Conservation (phyloP, 2,329 filamentous ascomycete genomes). For the Daldinia sp. region DNA sequence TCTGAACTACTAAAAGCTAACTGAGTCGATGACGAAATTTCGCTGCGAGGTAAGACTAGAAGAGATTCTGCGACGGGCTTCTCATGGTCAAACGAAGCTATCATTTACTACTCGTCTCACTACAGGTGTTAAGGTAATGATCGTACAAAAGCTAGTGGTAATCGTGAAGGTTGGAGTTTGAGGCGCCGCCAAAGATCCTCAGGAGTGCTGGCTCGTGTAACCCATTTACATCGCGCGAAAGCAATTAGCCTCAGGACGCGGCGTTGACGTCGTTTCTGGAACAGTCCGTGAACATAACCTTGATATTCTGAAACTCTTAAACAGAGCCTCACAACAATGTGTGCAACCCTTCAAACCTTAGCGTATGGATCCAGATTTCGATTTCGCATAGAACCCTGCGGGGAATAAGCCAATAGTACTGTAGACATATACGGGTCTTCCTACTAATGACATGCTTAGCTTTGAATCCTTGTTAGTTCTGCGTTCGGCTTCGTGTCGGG, state of each 20-base stretch:
- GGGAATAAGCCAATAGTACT: slow-evolving; percentile 23
- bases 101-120: slow-evolving; percentile 33
- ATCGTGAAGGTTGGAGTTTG: slow-evolving; percentile 14
- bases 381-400: slow-evolving; percentile 9
- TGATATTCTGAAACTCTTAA: slow-evolving; percentile 29
- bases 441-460: slow-evolving; percentile 27
- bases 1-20: neutral
- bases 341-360: slow-evolving; percentile 40
- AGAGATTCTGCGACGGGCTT: neutral
- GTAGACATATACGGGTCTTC: slow-evolving; percentile 11
- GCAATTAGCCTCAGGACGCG: slow-evolving; percentile 14
- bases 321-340: slow-evolving; percentile 29
- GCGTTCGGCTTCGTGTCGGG: slow-evolving; percentile 21
- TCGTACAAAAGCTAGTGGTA: slow-evolving; percentile 21
- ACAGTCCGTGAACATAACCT: slow-evolving; percentile 13
- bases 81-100: slow-evolving; percentile 24
- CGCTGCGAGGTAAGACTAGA: slow-evolving; percentile 1
- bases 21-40: slow-evolving; percentile 6
- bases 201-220: slow-evolving; percentile 5
- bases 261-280: slow-evolving; percentile 27
- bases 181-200: slow-evolving; percentile 27
- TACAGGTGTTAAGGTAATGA: slow-evolving; percentile 35
- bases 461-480: slow-evolving; percentile 20
- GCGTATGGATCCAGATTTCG: slow-evolving; percentile 22
- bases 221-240: slow-evolving; percentile 9